Base-by-base conservation (phyloP, 371 early-diverging fungal species). In the Mortierella sp. region DNA sequence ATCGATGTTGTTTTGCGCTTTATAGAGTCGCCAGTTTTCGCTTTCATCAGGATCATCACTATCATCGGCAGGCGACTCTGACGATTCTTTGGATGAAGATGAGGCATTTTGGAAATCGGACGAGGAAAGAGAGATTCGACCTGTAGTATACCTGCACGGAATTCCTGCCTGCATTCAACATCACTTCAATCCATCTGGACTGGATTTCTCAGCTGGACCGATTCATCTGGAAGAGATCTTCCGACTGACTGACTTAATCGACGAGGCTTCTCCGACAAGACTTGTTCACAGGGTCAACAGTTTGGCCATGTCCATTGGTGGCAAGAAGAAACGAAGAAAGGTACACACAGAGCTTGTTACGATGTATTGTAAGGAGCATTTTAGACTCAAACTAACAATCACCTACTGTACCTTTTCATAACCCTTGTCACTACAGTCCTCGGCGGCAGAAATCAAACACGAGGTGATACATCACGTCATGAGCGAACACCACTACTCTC, bases 81-180 rank as follows among this genome's bases (percentile, higher is more conserved):
- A 86, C 31, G 85, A 81, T 57, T 86, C 82, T 7, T n/a, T 73
- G 55, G 86, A 86, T 11, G 82, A 77, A 5, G 82, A 86, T 3
- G 77, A 77, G 4, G 26, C 42, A 10, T 85, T 81, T 48, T 85
- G 81, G 85, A 81, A 81, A n/a, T 85, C 85, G 26, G 85, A 85
- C n/a, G 86, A 86, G 28, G 86, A 86, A 55, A 76, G 75, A 52
- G 82, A 86, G 68, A 28, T 82, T 16, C 77, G 86, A 6, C 86
- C 82, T 1, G 57, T 77, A 28, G 86, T 86, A 1, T 63, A 79
- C 47, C 71, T 86, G 16, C 86, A 86, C 42, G 86, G 86, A 21
- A 85, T 85, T 44, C 86, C 86, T 2, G 86, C 86, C 14, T 82
- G 82, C 55, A 86, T 86, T 70, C 86, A 86, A 13, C 86, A 86